phyloP scores from a whole-genome alignment of 371 early-diverging fungal species.

The Amoeboaphelidium occidentale region DNA sequence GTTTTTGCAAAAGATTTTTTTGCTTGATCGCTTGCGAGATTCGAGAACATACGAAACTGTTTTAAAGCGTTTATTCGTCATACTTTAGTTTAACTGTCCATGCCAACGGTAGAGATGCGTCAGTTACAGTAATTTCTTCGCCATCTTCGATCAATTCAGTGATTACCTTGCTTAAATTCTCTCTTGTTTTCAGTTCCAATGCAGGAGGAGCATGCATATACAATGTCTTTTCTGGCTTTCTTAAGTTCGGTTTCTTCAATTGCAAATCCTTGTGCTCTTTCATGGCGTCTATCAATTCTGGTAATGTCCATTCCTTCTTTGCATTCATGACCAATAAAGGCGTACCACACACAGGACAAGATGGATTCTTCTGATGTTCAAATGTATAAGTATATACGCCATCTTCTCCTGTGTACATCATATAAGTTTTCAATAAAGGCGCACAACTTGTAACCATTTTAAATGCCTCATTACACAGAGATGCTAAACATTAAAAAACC shows the following conservation, averaged over 20 bases:
- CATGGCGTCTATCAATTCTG: too few species aligned
- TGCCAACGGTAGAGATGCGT: too few species aligned
- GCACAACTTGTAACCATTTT: slow-evolving; percentile 55
- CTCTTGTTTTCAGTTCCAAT: not conserved
- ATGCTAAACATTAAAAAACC: slow-evolving; percentile 20
- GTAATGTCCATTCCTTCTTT: too few species aligned
- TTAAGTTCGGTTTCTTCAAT: too few species aligned
- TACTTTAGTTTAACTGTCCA: too few species aligned
- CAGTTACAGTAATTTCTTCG: too few species aligned
- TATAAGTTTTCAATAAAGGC: slow-evolving; percentile 60
- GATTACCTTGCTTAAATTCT: not conserved
- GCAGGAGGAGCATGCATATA: not conserved
- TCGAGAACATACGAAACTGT: too few species aligned
- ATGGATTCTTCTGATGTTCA: slow-evolving; percentile 46
- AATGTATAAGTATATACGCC: slow-evolving; percentile 78
- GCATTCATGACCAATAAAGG: too few species aligned
- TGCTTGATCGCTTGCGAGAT: too few species aligned
- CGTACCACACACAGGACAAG: slow-evolving; percentile 89
- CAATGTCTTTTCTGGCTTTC: slow-evolving; percentile 38
- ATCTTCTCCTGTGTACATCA: slow-evolving; percentile 79
- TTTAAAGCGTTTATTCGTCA: too few species aligned
- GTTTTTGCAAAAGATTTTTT: too few species aligned
- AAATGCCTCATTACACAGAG: slow-evolving; percentile 79
- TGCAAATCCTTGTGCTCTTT: too few species aligned
- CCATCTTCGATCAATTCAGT: not conserved